phyloP scores from a whole-genome alignment of 805 yeast species.

The Aciculoconidium aculeatum region DNA sequence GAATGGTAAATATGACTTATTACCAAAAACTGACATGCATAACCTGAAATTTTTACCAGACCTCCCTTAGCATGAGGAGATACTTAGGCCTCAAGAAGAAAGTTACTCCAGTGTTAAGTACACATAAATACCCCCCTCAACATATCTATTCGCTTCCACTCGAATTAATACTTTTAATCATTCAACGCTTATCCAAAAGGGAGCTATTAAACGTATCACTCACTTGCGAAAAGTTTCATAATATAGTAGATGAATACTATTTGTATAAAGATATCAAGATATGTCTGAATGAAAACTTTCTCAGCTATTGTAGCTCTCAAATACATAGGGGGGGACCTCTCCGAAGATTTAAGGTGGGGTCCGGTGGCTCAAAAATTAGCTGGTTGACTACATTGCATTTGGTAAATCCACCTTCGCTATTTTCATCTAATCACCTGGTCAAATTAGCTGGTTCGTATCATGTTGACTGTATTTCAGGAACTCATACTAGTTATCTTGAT shows the following conservation, averaged over 20 bases:
- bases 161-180: conserved; percentile 36
- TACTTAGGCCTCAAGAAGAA: conserved; percentile 7
- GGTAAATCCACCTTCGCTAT: conserved; percentile 28
- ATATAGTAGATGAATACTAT: conserved; percentile 29
- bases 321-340: conserved; percentile 9
- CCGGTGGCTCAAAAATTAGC: conserved; percentile 19
- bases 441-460: conserved; percentile 34
- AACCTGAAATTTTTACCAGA: too few species aligned
- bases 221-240: conserved; percentile 32
- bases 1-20: too few species aligned
- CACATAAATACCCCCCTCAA: conserved; percentile 18
- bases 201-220: conserved; percentile 21
- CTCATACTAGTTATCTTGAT: conserved; percentile 16
- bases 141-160: conserved; percentile 38
- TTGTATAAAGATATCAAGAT: conserved; percentile 31
- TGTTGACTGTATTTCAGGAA: conserved; percentile 18
- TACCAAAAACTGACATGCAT: too few species aligned
- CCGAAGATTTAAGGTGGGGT: conserved; percentile 18
- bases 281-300: conserved; percentile 18
- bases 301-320: conserved; percentile 30
- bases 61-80: conserved; percentile 31
- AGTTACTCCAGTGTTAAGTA: conserved; percentile 5
- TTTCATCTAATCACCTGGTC: conserved; percentile 16
- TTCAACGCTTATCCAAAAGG: conserved; percentile 18
- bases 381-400: conserved; percentile 23